Base-by-base conservation (phyloP, 305 asterid species). In the Solanum chacoense region DNA sequence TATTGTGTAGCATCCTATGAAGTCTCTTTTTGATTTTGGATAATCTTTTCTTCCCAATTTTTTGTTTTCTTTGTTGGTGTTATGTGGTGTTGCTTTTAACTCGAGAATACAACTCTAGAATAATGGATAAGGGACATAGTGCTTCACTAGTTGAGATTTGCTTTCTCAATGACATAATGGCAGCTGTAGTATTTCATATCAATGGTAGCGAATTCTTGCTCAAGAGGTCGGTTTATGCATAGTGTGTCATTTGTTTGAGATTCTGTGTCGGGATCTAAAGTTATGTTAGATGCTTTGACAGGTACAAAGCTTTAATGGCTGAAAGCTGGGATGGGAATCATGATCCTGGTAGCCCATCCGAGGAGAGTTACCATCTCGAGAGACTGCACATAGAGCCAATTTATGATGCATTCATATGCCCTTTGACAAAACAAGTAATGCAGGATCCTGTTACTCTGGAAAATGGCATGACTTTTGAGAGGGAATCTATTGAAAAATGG, bases 401-500 rank as follows among this genome's bases (percentile, higher is more conserved):
- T 71, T 97, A 96, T 69, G 99, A 97, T 85, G 91, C 99, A 50
- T 97, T 97, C 88, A 91, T 94, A 76, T 97, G 99, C 90, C 99
- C 98, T 45, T 90, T 97, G 37, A 93, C 99, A 8, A 97, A 95
- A 91, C 98, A 96, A 93, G 96, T 96, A 87, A 97, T 97, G 99
- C 94, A 88, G 31, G 97, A 97, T 90, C 99, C 99, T 0, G 99
- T 97, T 16, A 92, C 97, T 40, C 89, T 96, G 86, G 99, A 97
- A 91, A 95, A 93, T 65, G 99, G 99, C 89, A 96, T 91, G 88
- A 96, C 99, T 7, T 97, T 95, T 32, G 99, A 97, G 91, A 91
- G 98, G 89, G 98, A 93, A 87, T 98, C 99, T 42, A 95, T 97
- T 75, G 98, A 96, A 93, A 95, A 94, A 90, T 97, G 98, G 99